These are phyloP conservation scores for Vicia villosa DNA, from an alignment of 306 rosid species.

Conservation along the genomic window DNA sequence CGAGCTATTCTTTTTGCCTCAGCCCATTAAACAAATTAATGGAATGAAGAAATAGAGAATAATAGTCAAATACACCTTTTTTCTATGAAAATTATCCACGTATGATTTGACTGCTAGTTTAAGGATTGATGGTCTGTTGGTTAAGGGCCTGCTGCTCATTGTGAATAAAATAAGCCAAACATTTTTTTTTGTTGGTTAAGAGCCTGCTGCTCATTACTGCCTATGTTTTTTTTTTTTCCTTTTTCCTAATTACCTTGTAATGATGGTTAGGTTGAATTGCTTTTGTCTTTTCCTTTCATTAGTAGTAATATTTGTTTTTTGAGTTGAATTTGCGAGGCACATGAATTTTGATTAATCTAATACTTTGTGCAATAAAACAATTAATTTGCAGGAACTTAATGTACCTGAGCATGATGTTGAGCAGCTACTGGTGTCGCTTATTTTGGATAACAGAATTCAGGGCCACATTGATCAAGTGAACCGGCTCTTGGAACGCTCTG, in stretches of 20 bases:
- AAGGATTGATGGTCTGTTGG: conserved; percentile 16
- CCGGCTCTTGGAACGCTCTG: conserved; percentile 88
- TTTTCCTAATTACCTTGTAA: background rate
- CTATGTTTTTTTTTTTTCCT: background rate
- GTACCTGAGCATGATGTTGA: conserved; percentile 69
- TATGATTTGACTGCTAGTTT: conserved; percentile 13
- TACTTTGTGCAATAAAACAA: conserved; percentile 22
- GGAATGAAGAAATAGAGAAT: conserved; percentile 7
- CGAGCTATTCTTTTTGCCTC: background rate
- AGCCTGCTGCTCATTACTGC: background rate
- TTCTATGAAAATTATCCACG: background rate
- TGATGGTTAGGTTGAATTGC: conserved; percentile 7
- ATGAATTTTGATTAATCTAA: conserved; percentile 6
- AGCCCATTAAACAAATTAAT: background rate
- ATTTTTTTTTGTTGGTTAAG: background rate
- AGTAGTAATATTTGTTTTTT: conserved; percentile 9
- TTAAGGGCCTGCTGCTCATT: conserved; percentile 26
- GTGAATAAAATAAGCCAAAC: conserved; percentile 26
- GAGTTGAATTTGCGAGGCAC: background rate
- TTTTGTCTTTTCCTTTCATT: background rate
- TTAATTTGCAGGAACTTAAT: conserved; percentile 55
- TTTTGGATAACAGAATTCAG: conserved; percentile 90
- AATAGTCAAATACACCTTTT: conserved; percentile 15
- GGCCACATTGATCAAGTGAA: conserved; percentile 99
- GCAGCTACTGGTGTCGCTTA: conserved; percentile 66